Evolutionary conservation across 169 alveolate species (phyloP).

Genomic region (Cyclospora cayetanensis): DNA sequence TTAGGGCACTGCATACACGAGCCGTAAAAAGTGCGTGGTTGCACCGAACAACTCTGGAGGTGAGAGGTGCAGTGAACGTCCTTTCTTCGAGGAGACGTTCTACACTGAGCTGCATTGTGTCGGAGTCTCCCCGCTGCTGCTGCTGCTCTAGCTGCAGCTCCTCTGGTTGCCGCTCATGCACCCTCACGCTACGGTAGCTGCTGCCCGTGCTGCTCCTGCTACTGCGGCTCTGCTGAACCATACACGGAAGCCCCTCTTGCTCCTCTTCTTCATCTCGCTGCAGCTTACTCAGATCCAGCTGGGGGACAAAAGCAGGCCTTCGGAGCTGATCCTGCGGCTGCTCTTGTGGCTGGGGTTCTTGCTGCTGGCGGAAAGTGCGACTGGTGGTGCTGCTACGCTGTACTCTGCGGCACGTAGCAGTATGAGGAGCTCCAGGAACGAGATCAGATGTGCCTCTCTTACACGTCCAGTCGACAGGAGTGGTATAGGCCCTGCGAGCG

Average conservation of each 20-base stretch:
- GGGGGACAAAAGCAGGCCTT: background rate
- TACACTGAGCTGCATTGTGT: background rate
- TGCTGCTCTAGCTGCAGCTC: constrained; percentile 20
- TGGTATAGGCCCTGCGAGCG: background rate
- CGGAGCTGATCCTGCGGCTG: background rate
- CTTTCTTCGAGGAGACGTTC: background rate
- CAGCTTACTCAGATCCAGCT: background rate
- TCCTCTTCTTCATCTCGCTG: background rate
- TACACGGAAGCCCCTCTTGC: background rate
- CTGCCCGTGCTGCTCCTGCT: background rate
- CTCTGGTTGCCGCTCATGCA: background rate
- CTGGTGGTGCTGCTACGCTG: background rate
- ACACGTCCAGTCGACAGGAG: background rate
- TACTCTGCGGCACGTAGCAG: background rate
- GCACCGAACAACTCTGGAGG: constrained; percentile 1
- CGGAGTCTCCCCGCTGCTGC: background rate
- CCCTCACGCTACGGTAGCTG: background rate
- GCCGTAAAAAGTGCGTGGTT: background rate
- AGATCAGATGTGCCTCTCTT: background rate
- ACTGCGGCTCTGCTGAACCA: background rate
- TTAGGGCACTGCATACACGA: background rate
- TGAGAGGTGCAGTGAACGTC: background rate
- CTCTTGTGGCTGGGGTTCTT: background rate
- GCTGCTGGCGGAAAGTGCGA: background rate
- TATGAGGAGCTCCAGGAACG: background rate